phyloP scores from a whole-genome alignment of 176 grass and related monocot species.

The Triticum dicoccoides region DNA sequence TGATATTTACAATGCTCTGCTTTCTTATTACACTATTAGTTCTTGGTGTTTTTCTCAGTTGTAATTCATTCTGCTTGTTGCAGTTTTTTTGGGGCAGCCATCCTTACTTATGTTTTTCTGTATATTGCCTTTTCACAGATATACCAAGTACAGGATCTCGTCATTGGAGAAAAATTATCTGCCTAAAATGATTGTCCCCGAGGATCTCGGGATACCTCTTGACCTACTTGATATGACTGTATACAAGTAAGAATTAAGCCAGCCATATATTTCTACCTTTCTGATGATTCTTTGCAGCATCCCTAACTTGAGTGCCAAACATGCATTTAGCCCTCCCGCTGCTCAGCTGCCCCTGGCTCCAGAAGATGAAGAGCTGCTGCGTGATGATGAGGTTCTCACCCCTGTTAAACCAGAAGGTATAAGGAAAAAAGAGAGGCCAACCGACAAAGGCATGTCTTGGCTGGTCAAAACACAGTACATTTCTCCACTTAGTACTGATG shows the following conservation, averaged over 20 bases:
- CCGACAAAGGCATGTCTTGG: conserved; percentile 97
- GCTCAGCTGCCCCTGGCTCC: conserved; percentile 45
- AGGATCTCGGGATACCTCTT: conserved; percentile 97
- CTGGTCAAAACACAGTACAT: conserved; percentile 99
- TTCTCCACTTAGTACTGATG: conserved; percentile 86
- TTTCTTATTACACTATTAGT: conserved; percentile 3
- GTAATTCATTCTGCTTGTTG: conserved; percentile 16
- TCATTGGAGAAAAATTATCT: conserved; percentile 94
- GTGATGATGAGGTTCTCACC: conserved; percentile 83
- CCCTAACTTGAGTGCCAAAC: conserved; percentile 17
- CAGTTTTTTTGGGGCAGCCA: conserved; percentile 10
- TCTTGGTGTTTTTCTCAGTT: conserved; percentile 6
- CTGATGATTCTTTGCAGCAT: conserved; percentile 10
- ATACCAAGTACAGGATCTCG: conserved; percentile 85
- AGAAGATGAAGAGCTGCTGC: conserved; percentile 90
- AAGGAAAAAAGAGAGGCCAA: conserved; percentile 92
- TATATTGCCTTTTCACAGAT: conserved; percentile 46
- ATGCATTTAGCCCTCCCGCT: conserved; percentile 52
- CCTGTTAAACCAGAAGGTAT: conserved; percentile 92
- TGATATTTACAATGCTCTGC: not conserved
- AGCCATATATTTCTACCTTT: conserved; percentile 31
- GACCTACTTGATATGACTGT: conserved; percentile 91
- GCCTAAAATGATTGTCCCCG: conserved; percentile 78
- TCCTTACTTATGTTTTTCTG: conserved; percentile 29
- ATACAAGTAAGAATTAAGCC: conserved; percentile 75